Base-by-base conservation (phyloP, 495 filamentous ascomycete species). In the Xylaria sp. region DNA sequence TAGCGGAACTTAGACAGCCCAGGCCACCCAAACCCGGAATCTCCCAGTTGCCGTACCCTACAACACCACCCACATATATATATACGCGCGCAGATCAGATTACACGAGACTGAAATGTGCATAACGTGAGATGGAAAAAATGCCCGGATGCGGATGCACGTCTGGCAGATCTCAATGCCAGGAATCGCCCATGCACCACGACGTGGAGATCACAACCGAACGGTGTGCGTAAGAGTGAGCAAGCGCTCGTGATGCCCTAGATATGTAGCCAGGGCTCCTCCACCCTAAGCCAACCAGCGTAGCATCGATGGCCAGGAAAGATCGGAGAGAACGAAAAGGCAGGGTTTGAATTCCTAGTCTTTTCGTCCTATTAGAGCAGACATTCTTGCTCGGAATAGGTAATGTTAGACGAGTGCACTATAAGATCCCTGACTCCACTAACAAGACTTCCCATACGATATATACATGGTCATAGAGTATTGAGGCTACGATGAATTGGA, bases 121-220 rank as follows among this genome's bases (percentile, higher is more conserved):
- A 52, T n/a, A 33, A 67, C 59, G 59, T 59, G 57, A 59, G 48
- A 55, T 67, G 48, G 6, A 37, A 67, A 33, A 26, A 48, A 40
- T 43, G 21, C 15, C 58, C 68, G 68, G 37, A 63, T 63, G 55
- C 68, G 68, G 37, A 63, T 63, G 55, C 46, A 70, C 29, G 37
- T 61, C 17, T 70, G 68, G 33, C 68, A 61, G 58, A 48, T 61
- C 46, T 31, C 46, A 55, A 55, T 41, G 46, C 55, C 68, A 9
- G 58, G 40, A 40, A 46, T 24, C 43, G 37, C 3, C 40, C 29
- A 52, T 62, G 57, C 44, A 31, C n/a, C 40, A 40, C 44, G 31
- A 40, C 63, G 29, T 50, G 46, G 44, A 66, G 46, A 37, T 53
- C 19, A 40, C 46, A 53, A 6, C 37, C 59, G 59, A 21, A 59